These are phyloP conservation scores for Russula dissimulans DNA, from an alignment of 768 basidiomycete genomes.

Conservation along the genomic window DNA sequence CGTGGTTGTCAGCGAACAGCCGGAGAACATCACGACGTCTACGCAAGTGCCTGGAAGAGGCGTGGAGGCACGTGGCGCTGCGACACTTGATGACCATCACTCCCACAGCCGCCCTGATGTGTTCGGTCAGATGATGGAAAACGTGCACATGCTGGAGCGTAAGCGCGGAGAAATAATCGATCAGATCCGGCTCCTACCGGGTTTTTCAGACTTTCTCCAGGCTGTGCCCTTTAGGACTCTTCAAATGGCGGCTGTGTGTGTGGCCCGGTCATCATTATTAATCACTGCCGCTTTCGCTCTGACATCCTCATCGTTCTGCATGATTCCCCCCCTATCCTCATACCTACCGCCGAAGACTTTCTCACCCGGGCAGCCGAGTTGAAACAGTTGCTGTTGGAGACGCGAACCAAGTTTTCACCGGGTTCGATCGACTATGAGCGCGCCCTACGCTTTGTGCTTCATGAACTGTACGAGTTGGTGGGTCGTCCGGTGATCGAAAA, in stretches of 20 bases:
- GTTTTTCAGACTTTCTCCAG: too few species aligned
- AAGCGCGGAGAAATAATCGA: too few species aligned
- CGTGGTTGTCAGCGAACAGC: neutral
- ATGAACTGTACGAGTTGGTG: slow-evolving; percentile 5
- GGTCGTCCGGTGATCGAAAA: slow-evolving; percentile 1
- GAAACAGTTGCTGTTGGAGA: neutral
- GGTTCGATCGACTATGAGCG: neutral
- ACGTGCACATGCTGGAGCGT: too few species aligned
- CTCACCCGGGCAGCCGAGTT: neutral
- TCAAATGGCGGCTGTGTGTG: slow-evolving; percentile 23
- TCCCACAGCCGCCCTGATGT: too few species aligned
- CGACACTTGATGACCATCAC: too few species aligned
- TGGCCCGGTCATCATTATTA: slow-evolving; percentile 10
- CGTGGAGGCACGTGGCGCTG: too few species aligned
- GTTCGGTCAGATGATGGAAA: too few species aligned
- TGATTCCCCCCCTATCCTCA: neutral
- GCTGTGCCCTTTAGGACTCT: too few species aligned
- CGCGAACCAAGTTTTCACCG: neutral
- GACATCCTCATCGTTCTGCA: slow-evolving; percentile 10
- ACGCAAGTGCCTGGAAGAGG: neutral
- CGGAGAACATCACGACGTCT: neutral
- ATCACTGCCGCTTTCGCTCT: slow-evolving; percentile 1
- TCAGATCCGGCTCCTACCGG: too few species aligned
- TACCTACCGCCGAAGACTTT: neutral
- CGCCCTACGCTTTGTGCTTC: neutral